These are phyloP conservation scores for Taphrina communis DNA, from an alignment of 1,139 yeast species.

Conservation along the genomic window DNA sequence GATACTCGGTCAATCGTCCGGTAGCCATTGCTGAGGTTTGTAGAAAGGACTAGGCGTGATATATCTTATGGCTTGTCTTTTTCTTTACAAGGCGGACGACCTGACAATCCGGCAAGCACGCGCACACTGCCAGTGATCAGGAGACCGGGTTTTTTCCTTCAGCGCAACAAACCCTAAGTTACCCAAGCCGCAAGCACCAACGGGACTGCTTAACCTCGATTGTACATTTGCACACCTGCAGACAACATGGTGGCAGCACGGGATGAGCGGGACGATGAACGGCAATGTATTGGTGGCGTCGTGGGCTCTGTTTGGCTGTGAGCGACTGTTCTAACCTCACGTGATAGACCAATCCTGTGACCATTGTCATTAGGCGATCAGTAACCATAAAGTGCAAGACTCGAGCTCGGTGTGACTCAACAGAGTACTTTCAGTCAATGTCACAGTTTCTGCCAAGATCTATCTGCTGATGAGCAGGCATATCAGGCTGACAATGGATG, in stretches of 20 bases:
- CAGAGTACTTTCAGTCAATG: too few relatives aligned
- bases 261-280: not conserved
- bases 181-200: not conserved
- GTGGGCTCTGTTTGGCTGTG: not conserved
- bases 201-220: conserved; percentile 19
- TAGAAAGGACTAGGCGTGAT: conserved; percentile 4
- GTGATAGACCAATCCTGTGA: not conserved
- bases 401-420: too few relatives aligned
- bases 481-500: too few relatives aligned
- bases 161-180: conserved; percentile 1
- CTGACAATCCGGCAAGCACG: conserved; percentile 9
- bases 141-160: conserved; percentile 18
- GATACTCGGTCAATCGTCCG: conserved; percentile 71
- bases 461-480: too few relatives aligned
- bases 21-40: conserved; percentile 58
- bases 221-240: not conserved
- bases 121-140: conserved; percentile 15
- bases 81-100: conserved; percentile 17
- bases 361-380: too few relatives aligned
- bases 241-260: not conserved
- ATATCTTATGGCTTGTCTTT: not conserved
- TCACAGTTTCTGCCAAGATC: too few relatives aligned
- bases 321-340: conserved; percentile 7
- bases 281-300: not conserved
- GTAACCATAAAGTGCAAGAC: too few relatives aligned